Base-by-base conservation (phyloP, 2,329 filamentous ascomycete genomes). In the Phaeomoniella chlamydospora region DNA sequence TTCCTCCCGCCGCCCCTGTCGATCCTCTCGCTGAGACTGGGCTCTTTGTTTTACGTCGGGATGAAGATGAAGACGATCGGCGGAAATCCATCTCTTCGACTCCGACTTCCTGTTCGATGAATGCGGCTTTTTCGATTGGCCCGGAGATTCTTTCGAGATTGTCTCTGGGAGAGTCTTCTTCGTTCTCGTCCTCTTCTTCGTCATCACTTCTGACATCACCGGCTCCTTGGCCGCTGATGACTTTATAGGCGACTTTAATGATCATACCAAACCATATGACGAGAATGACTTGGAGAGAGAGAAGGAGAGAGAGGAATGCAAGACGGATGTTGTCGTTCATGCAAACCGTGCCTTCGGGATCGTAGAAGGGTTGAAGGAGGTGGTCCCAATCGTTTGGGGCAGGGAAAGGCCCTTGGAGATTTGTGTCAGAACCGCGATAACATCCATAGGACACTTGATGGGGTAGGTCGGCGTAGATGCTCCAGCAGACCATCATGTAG, bases 201-300 rank as follows among this genome's bases (percentile, higher is more conserved):
- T 85, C 84, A 47, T 94, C 88, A 43, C 84, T 93, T 38, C 90
- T 76, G 13, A 75, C 72, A 51, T 98, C 90, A 43, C 94, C 86
- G 4, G 88, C 86, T 18, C 74, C 67, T 26, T 69, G 72, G 18
- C 88, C 87, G 35, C 69, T 72, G 22, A 96, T 53, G 4, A 96
- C 86, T 41, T 79, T 77, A 42, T 80, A 68, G 15, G 86, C 86
- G 2, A 98, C 82, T 39, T 77, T 74, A 29, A 87, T 59, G 45
- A 96, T 94, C 76, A 94, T 81, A 42, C 67, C 69, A 51, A 96
- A 93, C 90, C 90, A 96, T 42, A 82, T 68, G 22, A 93, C 63
- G 18, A 82, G 86, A 36, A 98, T 70, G 15, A 68, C 64, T 57
- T 96, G 86, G 15, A 98, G 67, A 26, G 78, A 70, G 10, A 92